phyloP scores from a whole-genome alignment of 108 stramenopile species.

The Cyclotella distinguenda region DNA sequence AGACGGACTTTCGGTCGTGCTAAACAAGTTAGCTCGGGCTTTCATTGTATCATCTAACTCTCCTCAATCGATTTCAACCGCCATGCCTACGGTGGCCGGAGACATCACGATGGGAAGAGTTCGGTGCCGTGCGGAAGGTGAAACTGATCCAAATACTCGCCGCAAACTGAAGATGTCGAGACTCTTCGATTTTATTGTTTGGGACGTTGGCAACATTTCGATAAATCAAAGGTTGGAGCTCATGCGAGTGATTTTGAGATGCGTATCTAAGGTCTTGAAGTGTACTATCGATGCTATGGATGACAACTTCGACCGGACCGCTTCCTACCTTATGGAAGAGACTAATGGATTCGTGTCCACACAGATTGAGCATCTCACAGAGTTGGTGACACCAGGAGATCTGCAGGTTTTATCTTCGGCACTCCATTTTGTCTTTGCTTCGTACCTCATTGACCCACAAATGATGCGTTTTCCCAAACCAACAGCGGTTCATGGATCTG shows the following conservation, averaged over 20 bases:
- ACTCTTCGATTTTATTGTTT: constrained; percentile 29
- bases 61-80: neutral
- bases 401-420: constrained; percentile 26
- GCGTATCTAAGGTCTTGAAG: constrained; percentile 26
- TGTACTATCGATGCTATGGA: neutral
- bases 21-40: constrained; percentile 30
- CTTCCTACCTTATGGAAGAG: constrained; percentile 17
- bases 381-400: constrained; percentile 12
- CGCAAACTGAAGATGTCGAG: constrained; percentile 10
- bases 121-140: too few species aligned
- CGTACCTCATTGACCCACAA: constrained; percentile 16
- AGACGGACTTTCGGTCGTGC: constrained; percentile 11
- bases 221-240: constrained; percentile 7
- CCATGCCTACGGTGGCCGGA: constrained; percentile 2
- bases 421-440: constrained; percentile 25
- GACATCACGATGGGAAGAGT: constrained; percentile 24
- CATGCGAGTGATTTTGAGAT: constrained; percentile 26
- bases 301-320: neutral
- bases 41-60: constrained; percentile 7
- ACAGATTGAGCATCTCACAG: constrained; percentile 15
- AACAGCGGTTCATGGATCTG: neutral
- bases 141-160: too few species aligned
- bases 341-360: constrained; percentile 14
- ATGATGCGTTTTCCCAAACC: constrained; percentile 12
- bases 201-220: constrained; percentile 17